Conservation (phyloP, 371 early-diverging fungal genomes). For the Dinochytrium kinnereticum region DNA sequence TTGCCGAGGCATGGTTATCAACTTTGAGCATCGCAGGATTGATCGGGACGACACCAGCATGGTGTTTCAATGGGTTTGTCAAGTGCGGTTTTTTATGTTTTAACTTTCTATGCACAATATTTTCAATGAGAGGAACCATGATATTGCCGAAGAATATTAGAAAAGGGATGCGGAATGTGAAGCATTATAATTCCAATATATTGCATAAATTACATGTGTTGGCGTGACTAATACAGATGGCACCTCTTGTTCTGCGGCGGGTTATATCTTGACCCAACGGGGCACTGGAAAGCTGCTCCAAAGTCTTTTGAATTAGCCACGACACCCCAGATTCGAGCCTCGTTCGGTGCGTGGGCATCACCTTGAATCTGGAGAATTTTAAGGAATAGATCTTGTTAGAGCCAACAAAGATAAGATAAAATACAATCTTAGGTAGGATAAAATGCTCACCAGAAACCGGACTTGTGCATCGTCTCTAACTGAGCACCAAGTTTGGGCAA, state of each 20-base stretch:
- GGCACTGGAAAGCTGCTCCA: constrained; percentile 67
- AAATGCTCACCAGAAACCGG: constrained; percentile 1
- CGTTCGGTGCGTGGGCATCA: constrained; percentile 56
- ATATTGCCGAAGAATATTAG: too few species aligned
- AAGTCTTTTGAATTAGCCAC: constrained; percentile 67
- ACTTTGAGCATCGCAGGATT: too few species aligned
- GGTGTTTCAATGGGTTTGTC: too few species aligned
- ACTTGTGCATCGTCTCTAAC: constrained; percentile 16
- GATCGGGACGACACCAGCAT: too few species aligned
- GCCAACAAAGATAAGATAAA: background rate
- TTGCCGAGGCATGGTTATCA: too few species aligned
- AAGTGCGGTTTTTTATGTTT: too few species aligned
- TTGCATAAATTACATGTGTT: too few species aligned
- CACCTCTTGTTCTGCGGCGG: constrained; percentile 8
- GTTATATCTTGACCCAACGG: constrained; percentile 35
- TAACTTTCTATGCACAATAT: too few species aligned
- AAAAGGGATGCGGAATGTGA: too few species aligned
- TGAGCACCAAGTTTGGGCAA: constrained; percentile 44
- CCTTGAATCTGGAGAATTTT: constrained; percentile 39
- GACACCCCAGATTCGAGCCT: constrained; percentile 67
- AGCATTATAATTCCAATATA: too few species aligned
- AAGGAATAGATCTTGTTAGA: background rate
- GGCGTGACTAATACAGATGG: constrained; percentile 11
- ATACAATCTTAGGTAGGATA: background rate
- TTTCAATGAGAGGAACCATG: too few species aligned